Conservation (phyloP, 1,139 yeast species). For the Debaryomyces psychrophilus region DNA sequence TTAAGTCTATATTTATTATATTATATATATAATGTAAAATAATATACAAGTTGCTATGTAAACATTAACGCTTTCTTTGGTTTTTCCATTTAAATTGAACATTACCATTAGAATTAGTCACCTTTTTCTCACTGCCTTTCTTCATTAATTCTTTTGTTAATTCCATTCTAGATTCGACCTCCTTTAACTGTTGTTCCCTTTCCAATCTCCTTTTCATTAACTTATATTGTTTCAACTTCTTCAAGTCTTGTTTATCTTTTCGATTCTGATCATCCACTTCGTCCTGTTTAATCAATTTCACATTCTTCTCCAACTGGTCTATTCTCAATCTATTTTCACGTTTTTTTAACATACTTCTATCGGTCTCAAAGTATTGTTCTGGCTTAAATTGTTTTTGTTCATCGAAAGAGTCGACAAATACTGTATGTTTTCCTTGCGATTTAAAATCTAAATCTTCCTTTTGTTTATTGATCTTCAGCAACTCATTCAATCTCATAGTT, state of each 20-base stretch:
- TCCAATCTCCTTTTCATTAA: slow-evolving; percentile 61
- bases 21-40: slow-evolving; percentile 2
- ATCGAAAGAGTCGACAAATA: slow-evolving; percentile 71
- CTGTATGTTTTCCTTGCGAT: slow-evolving; percentile 74
- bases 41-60: background rate
- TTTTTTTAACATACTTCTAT: slow-evolving; percentile 59
- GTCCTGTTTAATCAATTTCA: slow-evolving; percentile 29
- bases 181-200: slow-evolving; percentile 65
- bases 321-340: slow-evolving; percentile 73
- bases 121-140: slow-evolving; percentile 82
- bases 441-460: slow-evolving; percentile 57
- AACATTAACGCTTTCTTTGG: slow-evolving; percentile 62
- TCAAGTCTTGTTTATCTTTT: slow-evolving; percentile 50
- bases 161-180: slow-evolving; percentile 74
- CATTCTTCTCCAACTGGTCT: slow-evolving; percentile 57
- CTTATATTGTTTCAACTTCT: slow-evolving; percentile 62
- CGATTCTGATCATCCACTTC: slow-evolving; percentile 33
- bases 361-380: slow-evolving; percentile 70
- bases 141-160: slow-evolving; percentile 85
- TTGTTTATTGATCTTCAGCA: slow-evolving; percentile 63
- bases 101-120: slow-evolving; percentile 64
- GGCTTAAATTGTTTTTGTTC: slow-evolving; percentile 64
- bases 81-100: slow-evolving; percentile 84
- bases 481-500: slow-evolving; percentile 72
- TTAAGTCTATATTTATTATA: slow-evolving; percentile 1